Base-by-base conservation (phyloP, 495 filamentous ascomycete species). In the Oidiodendron maius region DNA sequence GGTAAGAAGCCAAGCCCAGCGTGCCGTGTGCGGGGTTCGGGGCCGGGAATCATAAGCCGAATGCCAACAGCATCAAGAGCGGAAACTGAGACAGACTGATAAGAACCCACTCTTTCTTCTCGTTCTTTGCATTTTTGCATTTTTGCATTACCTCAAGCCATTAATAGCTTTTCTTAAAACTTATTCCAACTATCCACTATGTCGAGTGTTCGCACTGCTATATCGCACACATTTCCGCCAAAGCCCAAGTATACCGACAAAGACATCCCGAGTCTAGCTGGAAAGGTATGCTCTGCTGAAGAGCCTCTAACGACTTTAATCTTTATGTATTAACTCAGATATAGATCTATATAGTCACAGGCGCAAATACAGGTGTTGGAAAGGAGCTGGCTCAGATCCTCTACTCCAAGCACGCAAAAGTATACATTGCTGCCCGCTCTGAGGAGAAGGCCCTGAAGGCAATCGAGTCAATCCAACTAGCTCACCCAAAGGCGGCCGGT, bases 371-470 rank as follows among this genome's bases (percentile, higher is more conserved):
- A n/a, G 40, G 40, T 1, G 10, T 42, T 1, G 40, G 84, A 51
- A 74, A 75, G 62, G 79, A 83, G 53, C 75, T 81, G 12, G 64
- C 84, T 40, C 62, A 75, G 46, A 74, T 83, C 34, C 72, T 86
- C 10, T 79, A 80, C 26, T 71, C 71, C 35, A 81, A 86, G 56
- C 55, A 70, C 26, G 63, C 72, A 6, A 72, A 76, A 21, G 79
- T 90, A 45, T 86, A 76, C 64, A 66, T 89, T 40, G 78, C 75
- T 28, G 79, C 81, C 2, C 80, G 84, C 32, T 78, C 64, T 4
- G 61, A 64, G 32, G 62, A 63, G 21, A 82, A 79, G 61, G 78
- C 77, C 1, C 60, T 62, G 24, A 61, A 62, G 17, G 71, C 78
- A 3, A 78, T 83, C 32, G 46, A 52, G 10, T 71, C 71, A 1